Percentiles rank a stretch among this genome's conserved stretches.
phyloP scores from a whole-genome alignment of 164 flowering plant species.

The Vitis rupestris region DNA sequence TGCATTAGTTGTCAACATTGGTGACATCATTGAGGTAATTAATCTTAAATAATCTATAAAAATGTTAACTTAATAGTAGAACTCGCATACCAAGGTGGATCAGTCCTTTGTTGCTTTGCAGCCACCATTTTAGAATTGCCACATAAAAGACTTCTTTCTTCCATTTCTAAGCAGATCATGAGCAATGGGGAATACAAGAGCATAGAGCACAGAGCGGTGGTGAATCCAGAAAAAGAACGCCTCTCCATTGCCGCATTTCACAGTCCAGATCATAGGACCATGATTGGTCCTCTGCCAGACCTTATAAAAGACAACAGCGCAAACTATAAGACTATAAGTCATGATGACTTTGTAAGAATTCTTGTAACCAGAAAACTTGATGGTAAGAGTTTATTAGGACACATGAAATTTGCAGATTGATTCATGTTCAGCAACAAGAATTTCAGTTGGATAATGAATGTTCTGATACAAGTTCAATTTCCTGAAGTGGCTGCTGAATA shows the following conservation, averaged over 20 bases:
- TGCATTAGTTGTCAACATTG: constrained; percentile 44
- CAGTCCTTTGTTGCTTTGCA: too few relatives aligned
- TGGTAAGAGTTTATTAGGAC: constrained; percentile 27
- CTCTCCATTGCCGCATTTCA: constrained; percentile 51
- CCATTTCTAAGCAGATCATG: constrained; percentile 32
- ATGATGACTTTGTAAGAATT: constrained; percentile 21
- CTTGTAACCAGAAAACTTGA: constrained; percentile 27
- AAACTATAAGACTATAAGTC: constrained; percentile 21
- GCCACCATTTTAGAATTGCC: too few relatives aligned
- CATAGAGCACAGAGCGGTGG: constrained; percentile 53
- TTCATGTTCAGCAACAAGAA: too few relatives aligned
- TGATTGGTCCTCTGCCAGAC: constrained; percentile 34
- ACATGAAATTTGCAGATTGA: constrained; percentile 9
- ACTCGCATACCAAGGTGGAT: neutral
- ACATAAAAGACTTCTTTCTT: neutral
- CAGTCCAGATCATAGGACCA: constrained; percentile 17
- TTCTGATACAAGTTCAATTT: too few relatives aligned
- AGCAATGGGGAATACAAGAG: constrained; percentile 52
- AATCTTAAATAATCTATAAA: neutral
- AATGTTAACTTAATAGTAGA: neutral
- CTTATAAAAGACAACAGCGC: constrained; percentile 15
- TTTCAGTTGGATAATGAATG: too few relatives aligned
- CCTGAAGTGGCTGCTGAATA: too few relatives aligned
- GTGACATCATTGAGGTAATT: constrained; percentile 52
- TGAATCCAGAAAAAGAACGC: constrained; percentile 38